Evolutionary conservation across 2,329 filamentous ascomycete species (phyloP).

Genomic region (Chalara sp.): DNA sequence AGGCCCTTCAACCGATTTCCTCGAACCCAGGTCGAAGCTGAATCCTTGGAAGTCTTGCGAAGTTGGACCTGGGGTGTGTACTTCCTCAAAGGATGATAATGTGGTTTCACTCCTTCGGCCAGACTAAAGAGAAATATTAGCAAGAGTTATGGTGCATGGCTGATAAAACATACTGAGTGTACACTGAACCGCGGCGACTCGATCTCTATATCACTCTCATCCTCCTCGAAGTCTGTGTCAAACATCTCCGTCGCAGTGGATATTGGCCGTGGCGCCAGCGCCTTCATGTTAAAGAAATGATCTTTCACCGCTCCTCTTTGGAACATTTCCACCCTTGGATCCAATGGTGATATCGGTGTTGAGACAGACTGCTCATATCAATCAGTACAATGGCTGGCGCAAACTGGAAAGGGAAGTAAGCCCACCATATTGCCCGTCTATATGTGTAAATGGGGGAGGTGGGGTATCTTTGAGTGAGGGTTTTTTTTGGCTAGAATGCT

Average conservation of each 20-base stretch:
- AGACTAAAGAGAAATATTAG: conserved; percentile 38
- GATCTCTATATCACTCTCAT: conserved; percentile 43
- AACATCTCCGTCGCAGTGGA: conserved; percentile 73
- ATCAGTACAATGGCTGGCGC: conserved; percentile 13
- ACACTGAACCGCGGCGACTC: conserved; percentile 62
- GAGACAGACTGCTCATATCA: conserved; percentile 14
- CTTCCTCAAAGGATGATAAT: conserved; percentile 79
- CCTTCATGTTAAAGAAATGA: conserved; percentile 55
- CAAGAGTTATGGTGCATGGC: not conserved
- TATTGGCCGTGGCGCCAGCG: conserved; percentile 48
- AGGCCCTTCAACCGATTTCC: conserved; percentile 69
- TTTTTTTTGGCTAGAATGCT: conserved; percentile 12
- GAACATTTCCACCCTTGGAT: conserved; percentile 35
- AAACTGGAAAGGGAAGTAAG: not conserved
- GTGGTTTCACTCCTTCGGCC: conserved; percentile 75
- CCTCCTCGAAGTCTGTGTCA: conserved; percentile 68
- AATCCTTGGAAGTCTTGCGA: conserved; percentile 50
- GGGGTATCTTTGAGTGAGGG: conserved; percentile 18
- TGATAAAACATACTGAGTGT: conserved; percentile 55
- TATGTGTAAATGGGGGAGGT: conserved; percentile 1
- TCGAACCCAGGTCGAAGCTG: conserved; percentile 49
- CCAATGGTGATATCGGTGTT: conserved; percentile 21
- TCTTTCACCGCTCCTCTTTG: conserved; percentile 41
- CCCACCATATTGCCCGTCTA: conserved; percentile 20
- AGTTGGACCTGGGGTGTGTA: conserved; percentile 66